Conservation (phyloP, 371 early-diverging fungal species). For the Basidiobolus meristosporus region DNA sequence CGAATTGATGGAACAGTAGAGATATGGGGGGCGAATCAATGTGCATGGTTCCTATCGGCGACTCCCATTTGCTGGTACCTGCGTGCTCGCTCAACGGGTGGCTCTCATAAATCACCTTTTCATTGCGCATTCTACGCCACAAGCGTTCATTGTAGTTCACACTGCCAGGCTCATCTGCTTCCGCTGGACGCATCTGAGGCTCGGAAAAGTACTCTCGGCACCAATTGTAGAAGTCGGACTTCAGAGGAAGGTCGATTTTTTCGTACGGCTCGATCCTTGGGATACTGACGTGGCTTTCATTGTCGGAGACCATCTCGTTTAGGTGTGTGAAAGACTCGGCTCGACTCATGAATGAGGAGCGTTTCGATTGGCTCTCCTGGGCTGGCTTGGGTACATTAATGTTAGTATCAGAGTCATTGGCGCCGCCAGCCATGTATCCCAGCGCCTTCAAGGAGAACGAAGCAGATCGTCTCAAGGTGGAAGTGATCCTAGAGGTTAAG, state of each 20-base stretch:
- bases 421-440: conserved; percentile 4
- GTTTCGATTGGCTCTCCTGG: not conserved
- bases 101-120: conserved; percentile 35
- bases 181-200: conserved; percentile 70
- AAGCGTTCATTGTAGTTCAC: conserved; percentile 49
- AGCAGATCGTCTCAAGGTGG: conserved; percentile 19
- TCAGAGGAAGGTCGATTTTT: conserved; percentile 16
- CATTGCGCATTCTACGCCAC: conserved; percentile 60
- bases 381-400: not conserved
- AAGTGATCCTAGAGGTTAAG: conserved; percentile 6
- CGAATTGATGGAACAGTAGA: conserved; percentile 54
- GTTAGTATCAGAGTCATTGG: not conserved
- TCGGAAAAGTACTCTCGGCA: conserved; percentile 76
- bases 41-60: conserved; percentile 27
- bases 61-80: conserved; percentile 33
- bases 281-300: conserved; percentile 1
- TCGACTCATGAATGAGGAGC: not conserved
- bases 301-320: not conserved
- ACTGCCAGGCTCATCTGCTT: conserved; percentile 71
- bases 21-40: conserved; percentile 31
- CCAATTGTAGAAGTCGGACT: conserved; percentile 62
- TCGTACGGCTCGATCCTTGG: conserved; percentile 4
- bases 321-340: not conserved
- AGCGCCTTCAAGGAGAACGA: conserved; percentile 14
- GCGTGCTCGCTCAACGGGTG: conserved; percentile 22